Evolutionary conservation across 73 alveolate genomes (phyloP).

Genomic region (Paramecium tetraurelia): DNA sequence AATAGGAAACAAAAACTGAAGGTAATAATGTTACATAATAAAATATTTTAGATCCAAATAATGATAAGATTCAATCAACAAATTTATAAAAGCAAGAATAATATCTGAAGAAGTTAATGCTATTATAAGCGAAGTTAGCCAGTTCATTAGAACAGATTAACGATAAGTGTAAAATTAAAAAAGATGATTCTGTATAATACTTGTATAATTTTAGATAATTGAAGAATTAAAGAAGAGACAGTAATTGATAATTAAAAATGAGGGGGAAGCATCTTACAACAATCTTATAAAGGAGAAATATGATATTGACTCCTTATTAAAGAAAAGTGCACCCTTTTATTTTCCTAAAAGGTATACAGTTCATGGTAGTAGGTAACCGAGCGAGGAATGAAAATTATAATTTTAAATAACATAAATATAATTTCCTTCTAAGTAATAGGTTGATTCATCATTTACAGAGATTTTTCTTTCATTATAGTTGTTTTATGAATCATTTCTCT

Average conservation of each 20-base stretch:
- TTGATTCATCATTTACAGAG: background rate
- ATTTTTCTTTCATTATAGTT: background rate
- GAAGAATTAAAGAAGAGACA: background rate
- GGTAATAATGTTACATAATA: background rate
- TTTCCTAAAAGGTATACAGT: background rate
- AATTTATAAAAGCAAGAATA: background rate
- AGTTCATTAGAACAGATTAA: background rate
- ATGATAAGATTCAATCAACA: background rate
- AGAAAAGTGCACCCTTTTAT: background rate
- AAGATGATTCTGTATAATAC: background rate
- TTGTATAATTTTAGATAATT: background rate
- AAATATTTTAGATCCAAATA: background rate
- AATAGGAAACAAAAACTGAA: background rate
- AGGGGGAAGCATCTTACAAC: background rate
- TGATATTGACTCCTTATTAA: background rate
- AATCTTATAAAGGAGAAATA: background rate
- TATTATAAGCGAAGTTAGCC: background rate
- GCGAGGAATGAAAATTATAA: background rate
- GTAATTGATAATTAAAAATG: background rate
- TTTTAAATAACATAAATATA: background rate
- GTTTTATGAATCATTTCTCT: too few species aligned
- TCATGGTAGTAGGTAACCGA: background rate
- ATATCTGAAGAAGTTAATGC: background rate
- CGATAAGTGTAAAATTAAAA: background rate
- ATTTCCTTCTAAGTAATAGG: background rate